Evolutionary conservation across 148 eudicot species (phyloP), one percentile per base, ranked within the genome.

Genomic region (Silene latifolia): DNA sequence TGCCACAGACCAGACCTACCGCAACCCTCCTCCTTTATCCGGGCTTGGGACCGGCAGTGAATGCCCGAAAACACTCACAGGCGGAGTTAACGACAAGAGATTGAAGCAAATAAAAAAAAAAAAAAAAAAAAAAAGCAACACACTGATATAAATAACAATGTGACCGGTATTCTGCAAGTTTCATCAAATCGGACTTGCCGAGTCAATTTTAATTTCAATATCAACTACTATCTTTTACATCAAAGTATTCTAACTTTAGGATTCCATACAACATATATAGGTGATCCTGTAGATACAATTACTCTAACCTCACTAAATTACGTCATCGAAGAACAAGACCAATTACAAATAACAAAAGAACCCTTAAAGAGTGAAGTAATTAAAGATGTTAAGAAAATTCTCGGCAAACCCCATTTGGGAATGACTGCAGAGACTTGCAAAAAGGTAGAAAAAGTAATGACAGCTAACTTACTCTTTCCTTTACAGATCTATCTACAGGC

Each of bases 401-500:
- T 69, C 71, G 48, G 66, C 39, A 29, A 29, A 19, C 23, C 39
- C 44, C 69, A 35, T 19, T 35, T 39, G 56, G 69, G 35, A 51
- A 74, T 35, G 58, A 57, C 63, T 51, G 72, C 78, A 70, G 64
- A 74, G 65, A 75, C 71, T 39, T 39, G 57, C 82, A 80, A 80
- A 79, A 56, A 75, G 25, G 35, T 74, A 46, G 58, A 65, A 69
- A 63, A 25, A 77, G 44, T 4, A 60, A 12, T 60, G 74, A 70
- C 17, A 60, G 25, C 23, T 13, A 57, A 61, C 32, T 46, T 27
- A 51, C 56, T 42, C 65, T 4, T 47, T 77, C 62, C 64, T 80
- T 19, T 17, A 72, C 72, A 71, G 59, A 79, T 79, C 29, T 74
- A n/a, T 51, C 56, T 51, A 51, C 56, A 11, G 15, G 56, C 17